Percentiles rank a stretch among this genome's conserved stretches.
These are phyloP conservation scores for Papilionanthe hybrid DNA, from an alignment of 116 monocot genomes.

Conservation along the genomic window DNA sequence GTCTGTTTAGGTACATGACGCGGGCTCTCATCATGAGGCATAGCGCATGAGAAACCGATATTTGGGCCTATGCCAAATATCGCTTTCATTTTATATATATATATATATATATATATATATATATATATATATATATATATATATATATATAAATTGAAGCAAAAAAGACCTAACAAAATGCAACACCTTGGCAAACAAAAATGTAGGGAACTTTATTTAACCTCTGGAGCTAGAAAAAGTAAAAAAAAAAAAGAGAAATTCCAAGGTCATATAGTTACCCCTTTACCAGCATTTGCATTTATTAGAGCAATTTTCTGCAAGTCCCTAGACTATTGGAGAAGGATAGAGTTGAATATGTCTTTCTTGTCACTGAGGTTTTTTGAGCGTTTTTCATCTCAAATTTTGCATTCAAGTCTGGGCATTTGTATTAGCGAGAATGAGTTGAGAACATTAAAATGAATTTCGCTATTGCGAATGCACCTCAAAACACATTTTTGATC, in stretches of 20 bases:
- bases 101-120: too few species aligned
- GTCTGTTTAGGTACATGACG: too few species aligned
- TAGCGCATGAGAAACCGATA: too few species aligned
- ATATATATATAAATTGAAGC: not conserved
- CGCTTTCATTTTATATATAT: too few species aligned
- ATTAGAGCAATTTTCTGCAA: too few species aligned
- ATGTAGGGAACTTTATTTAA: not conserved
- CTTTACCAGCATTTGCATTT: too few species aligned
- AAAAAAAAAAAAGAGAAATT: not conserved
- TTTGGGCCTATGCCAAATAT: too few species aligned
- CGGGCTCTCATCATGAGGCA: too few species aligned
- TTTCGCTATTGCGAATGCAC: not conserved
- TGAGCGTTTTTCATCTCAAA: not conserved
- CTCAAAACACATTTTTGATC: not conserved
- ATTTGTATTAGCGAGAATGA: not conserved
- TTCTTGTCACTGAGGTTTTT: not conserved
- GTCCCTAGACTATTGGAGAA: not conserved
- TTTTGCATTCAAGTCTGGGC: not conserved
- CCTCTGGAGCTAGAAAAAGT: not conserved
- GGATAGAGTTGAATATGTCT: not conserved
- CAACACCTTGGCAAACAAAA: not conserved
- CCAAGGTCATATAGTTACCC: not conserved
- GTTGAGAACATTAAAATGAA: not conserved
- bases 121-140: too few species aligned
- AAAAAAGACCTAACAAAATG: not conserved